Conservation (phyloP, 108 stramenopile genomes). For the Cyclotella kingstonii region DNA sequence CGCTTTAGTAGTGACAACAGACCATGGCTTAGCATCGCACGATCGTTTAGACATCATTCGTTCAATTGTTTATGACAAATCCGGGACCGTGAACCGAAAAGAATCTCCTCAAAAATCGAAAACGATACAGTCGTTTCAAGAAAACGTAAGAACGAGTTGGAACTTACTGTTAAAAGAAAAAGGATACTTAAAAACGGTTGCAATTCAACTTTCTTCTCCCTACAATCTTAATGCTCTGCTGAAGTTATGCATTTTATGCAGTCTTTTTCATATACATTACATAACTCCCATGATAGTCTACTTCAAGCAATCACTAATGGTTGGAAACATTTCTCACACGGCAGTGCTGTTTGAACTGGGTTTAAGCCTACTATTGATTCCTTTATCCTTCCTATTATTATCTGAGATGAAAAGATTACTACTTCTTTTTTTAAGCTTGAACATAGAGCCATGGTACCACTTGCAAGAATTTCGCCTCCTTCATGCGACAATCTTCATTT, state of each 20-base stretch:
- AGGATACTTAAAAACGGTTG: constrained; percentile 19
- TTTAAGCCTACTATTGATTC: too few species aligned
- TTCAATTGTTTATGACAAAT: constrained; percentile 7
- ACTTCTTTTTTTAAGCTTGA: too few species aligned
- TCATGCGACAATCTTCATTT: too few species aligned
- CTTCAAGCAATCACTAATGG: background rate
- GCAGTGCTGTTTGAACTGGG: background rate
- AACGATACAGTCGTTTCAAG: constrained; percentile 4
- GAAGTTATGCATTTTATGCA: constrained; percentile 21
- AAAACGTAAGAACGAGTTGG: too few species aligned
- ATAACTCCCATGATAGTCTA: background rate
- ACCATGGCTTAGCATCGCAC: constrained; percentile 16
- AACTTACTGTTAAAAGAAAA: constrained; percentile 4
- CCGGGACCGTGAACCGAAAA: constrained; percentile 1
- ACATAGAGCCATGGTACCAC: too few species aligned
- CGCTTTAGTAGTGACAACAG: constrained; percentile 26
- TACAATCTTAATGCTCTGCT: constrained; percentile 42
- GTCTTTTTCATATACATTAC: constrained; percentile 14
- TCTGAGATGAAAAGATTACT: too few species aligned
- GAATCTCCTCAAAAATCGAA: background rate
- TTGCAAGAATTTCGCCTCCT: too few species aligned
- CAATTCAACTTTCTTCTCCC: constrained; percentile 38
- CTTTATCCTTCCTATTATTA: too few species aligned
- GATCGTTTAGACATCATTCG: constrained; percentile 18
- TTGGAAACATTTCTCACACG: background rate